Evolutionary conservation across 169 alveolate species (phyloP), one percentile per base, ranked within the genome.

Genomic region (Eimeria necatrix): DNA sequence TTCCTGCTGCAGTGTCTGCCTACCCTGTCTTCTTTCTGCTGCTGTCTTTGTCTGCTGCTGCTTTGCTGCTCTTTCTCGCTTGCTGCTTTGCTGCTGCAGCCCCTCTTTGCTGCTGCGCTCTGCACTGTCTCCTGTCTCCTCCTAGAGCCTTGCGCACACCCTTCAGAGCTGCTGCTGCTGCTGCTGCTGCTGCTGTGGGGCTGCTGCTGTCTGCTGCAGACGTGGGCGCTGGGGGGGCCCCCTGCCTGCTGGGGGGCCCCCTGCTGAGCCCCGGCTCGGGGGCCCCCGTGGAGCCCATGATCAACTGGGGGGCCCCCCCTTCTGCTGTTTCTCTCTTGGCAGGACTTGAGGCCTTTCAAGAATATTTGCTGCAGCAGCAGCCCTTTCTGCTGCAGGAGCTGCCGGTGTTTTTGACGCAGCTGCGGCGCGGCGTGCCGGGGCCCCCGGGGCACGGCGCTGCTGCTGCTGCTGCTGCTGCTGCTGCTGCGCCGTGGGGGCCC

Each of bases 251-350:
- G 78, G 78, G 4, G 78, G 78, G 4, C 48, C 48, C 78, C 78
- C 78, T 22, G 78, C 26, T 22, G 78, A 22, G 46, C 48, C 48
- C 78, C 26, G 68, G 4, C 46, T 8, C 46, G n/a, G 78, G 78
- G 78, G 41, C 78, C 48, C 68, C 64, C 64, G 22, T 74, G 26
- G 64, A 76, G 87, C 87, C 87, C 22, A 6, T 70, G 71, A 73
- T 87, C n/a, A 76, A 73, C 85, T 87, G 94, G 94, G 94, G 94
- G 49, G 78, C 64, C 81, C 95, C 95, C 16, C 80, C 84, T 16
- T 71, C 91, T n/a, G 89, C 85, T 14, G 95, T 73, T 22, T 60
- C 80, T 20, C 68, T 76, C 7, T 61, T 74, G 52, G 48, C 16
- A 18, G 80, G 76, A 8, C 81, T 91, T 14, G 95, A 91, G 91